Percentiles rank a stretch among this genome's conserved stretches.
Conservation (phyloP, 768 basidiomycete genomes). For the Arthromyces matolae region DNA sequence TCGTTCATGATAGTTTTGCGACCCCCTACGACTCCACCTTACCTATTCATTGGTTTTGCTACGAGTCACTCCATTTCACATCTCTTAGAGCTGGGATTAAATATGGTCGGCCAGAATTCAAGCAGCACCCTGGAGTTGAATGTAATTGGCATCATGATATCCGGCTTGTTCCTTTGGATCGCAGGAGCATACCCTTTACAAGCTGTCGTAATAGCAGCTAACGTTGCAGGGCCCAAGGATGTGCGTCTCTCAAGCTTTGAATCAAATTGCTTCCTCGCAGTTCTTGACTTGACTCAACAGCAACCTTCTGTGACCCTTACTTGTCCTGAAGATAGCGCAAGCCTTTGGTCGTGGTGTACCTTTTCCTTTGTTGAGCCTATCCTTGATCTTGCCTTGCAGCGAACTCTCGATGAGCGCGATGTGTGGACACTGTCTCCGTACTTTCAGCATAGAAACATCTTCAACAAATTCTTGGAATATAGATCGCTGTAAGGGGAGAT, state of each 20-base stretch:
- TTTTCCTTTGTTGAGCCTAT: slow-evolving; percentile 66
- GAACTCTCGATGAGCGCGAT: slow-evolving; percentile 48
- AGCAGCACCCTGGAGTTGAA: slow-evolving; percentile 20
- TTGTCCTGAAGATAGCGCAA: slow-evolving; percentile 63
- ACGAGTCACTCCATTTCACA: slow-evolving; percentile 32
- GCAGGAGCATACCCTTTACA: slow-evolving; percentile 58
- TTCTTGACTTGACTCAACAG: slow-evolving; percentile 29
- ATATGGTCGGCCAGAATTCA: slow-evolving; percentile 18
- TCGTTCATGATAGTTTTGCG: slow-evolving; percentile 34
- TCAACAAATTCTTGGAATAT: slow-evolving; percentile 58
- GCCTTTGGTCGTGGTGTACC: slow-evolving; percentile 61
- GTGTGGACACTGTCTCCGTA: slow-evolving; percentile 67
- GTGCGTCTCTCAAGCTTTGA: too few species aligned
- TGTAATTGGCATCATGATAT: slow-evolving; percentile 29
- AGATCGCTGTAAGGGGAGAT: slow-evolving; percentile 37
- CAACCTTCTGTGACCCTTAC: slow-evolving; percentile 45
- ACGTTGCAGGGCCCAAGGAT: slow-evolving; percentile 47
- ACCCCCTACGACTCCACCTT: slow-evolving; percentile 51
- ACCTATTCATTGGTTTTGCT: slow-evolving; percentile 43
- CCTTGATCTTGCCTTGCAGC: slow-evolving; percentile 44
- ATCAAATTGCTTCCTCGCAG: too few species aligned
- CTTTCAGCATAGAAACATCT: slow-evolving; percentile 65
- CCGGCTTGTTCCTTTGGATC: slow-evolving; percentile 41
- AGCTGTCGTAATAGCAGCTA: slow-evolving; percentile 36
- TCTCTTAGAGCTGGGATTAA: slow-evolving; percentile 33